phyloP scores from a whole-genome alignment of 768 basidiomycete species.

The Rhodotorula babjevae region DNA sequence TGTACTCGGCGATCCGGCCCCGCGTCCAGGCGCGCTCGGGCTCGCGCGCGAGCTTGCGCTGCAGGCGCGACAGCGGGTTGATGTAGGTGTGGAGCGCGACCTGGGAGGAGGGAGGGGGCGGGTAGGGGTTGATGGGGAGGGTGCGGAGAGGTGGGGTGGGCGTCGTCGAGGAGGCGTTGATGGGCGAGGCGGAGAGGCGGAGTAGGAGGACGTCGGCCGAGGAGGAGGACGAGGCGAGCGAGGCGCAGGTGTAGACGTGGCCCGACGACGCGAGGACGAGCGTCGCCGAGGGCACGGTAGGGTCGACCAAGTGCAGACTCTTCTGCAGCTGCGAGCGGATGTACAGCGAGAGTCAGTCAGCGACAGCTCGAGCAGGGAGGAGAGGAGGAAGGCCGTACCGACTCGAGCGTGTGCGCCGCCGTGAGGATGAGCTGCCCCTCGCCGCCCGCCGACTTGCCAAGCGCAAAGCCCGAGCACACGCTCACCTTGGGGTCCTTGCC shows the following conservation, averaged over 20 bases:
- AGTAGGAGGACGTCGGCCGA: slow-evolving; percentile 59
- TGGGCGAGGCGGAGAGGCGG: slow-evolving; percentile 23
- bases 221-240: slow-evolving; percentile 58
- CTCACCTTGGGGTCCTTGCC: slow-evolving; percentile 46
- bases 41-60: slow-evolving; percentile 54
- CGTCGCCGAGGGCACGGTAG: slow-evolving; percentile 47
- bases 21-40: slow-evolving; percentile 56
- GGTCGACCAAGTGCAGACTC: slow-evolving; percentile 41
- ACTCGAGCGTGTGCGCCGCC: slow-evolving; percentile 58
- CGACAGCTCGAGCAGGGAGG: too few species aligned
- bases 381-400: slow-evolving; percentile 52
- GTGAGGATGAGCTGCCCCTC: slow-evolving; percentile 51
- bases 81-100: slow-evolving; percentile 58
- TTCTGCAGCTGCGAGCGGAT: slow-evolving; percentile 46
- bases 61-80: slow-evolving; percentile 34
- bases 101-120: slow-evolving; percentile 51
- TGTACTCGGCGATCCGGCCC: slow-evolving; percentile 58
- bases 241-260: slow-evolving; percentile 50
- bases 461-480: slow-evolving; percentile 59
- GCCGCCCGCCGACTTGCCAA: slow-evolving; percentile 47
- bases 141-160: slow-evolving; percentile 47
- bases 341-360: background rate
- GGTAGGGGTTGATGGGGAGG: slow-evolving; percentile 63
- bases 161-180: slow-evolving; percentile 6
- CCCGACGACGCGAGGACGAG: slow-evolving; percentile 44